Percentiles rank a stretch among this genome's conserved stretches.
phyloP scores from a whole-genome alignment of 169 alveolate genomes.

The Plasmodium falciparum region DNA sequence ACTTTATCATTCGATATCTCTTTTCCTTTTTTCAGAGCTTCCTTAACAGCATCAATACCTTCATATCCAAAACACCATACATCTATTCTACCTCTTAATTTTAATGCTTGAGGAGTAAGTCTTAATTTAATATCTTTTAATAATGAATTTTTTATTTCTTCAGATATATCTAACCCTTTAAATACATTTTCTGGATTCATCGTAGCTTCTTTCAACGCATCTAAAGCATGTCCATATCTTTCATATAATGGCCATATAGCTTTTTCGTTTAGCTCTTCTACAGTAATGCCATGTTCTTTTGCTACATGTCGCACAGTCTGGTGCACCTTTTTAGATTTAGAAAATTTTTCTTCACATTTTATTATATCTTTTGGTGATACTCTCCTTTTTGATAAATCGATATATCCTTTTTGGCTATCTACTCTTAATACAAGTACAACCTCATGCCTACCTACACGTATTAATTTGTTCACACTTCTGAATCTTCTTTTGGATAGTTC shows the following conservation, averaged over 20 bases:
- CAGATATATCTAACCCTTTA: slow-evolving; percentile 90
- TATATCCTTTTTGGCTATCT: slow-evolving; percentile 97
- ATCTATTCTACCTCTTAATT: slow-evolving; percentile 93
- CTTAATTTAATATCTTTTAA: slow-evolving; percentile 90
- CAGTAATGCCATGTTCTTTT: slow-evolving; percentile 89
- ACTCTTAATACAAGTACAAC: slow-evolving; percentile 96
- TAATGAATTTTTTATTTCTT: slow-evolving; percentile 89
- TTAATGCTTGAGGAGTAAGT: slow-evolving; percentile 93
- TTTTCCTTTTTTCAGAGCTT: slow-evolving; percentile 88
- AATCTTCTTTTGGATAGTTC: slow-evolving; percentile 97
- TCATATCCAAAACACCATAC: slow-evolving; percentile 96
- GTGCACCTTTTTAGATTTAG: slow-evolving; percentile 95
- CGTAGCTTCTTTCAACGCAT: slow-evolving; percentile 96
- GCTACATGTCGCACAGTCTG: slow-evolving; percentile 96
- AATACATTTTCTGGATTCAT: slow-evolving; percentile 92
- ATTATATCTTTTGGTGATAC: slow-evolving; percentile 96
- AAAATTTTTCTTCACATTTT: slow-evolving; percentile 92
- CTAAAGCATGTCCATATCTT: slow-evolving; percentile 95
- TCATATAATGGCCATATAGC: slow-evolving; percentile 97
- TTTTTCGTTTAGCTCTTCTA: slow-evolving; percentile 92
- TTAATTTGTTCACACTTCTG: slow-evolving; percentile 90
- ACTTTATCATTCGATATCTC: slow-evolving; percentile 74
- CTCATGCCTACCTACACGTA: slow-evolving; percentile 93
- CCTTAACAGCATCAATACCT: slow-evolving; percentile 98
- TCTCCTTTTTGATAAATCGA: slow-evolving; percentile 96